phyloP scores from a whole-genome alignment of 2,329 filamentous ascomycete species.

The Ophiostoma piceae region DNA sequence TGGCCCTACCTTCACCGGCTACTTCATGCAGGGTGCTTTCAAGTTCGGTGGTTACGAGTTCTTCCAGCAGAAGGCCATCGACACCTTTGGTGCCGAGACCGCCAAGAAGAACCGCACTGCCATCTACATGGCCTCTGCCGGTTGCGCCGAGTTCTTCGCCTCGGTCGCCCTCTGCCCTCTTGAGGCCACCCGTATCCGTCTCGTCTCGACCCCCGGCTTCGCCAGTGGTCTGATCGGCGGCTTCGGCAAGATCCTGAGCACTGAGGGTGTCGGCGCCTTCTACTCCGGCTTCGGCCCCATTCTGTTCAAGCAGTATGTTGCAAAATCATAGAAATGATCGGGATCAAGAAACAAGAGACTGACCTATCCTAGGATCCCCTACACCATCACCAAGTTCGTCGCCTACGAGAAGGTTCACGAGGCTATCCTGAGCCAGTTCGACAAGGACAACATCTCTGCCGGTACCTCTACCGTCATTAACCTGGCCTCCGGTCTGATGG shows the following conservation, averaged over 20 bases:
- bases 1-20: conserved; percentile 72
- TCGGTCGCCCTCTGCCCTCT: conserved; percentile 76
- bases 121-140: conserved; percentile 63
- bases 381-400: conserved; percentile 86
- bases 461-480: conserved; percentile 67
- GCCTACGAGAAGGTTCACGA: conserved; percentile 78
- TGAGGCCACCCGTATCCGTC: conserved; percentile 78
- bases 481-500: conserved; percentile 38
- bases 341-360: background rate
- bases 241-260: conserved; percentile 68
- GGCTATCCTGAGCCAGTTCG: conserved; percentile 56
- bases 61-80: conserved; percentile 80
- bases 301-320: conserved; percentile 59
- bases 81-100: conserved; percentile 63
- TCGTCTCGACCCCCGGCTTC: conserved; percentile 73
- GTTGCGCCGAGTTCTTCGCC: conserved; percentile 55
- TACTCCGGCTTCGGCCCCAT: conserved; percentile 79
- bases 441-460: conserved; percentile 61
- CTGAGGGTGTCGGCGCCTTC: conserved; percentile 70
- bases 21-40: conserved; percentile 81
- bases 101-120: conserved; percentile 66
- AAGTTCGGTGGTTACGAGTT: conserved; percentile 86
- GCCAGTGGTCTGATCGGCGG: conserved; percentile 66
- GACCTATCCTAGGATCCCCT: conserved; percentile 51
- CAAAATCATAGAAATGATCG: background rate